Percentiles rank a stretch among this genome's conserved stretches.
Evolutionary conservation across 1,139 yeast genomes (phyloP).

Genomic region (Geotrichum restrictum): DNA sequence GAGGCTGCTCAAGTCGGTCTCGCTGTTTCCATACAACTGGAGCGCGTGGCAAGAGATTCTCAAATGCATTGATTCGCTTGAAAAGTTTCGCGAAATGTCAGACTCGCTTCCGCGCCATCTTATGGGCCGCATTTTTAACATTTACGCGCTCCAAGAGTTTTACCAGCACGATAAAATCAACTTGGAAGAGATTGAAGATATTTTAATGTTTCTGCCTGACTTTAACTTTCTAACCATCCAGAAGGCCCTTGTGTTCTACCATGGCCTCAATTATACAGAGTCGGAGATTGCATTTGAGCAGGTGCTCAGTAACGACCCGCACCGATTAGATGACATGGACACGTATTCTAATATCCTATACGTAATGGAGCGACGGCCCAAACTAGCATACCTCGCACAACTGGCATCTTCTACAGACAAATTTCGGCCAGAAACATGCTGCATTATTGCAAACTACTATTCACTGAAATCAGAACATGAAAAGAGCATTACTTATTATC

Average conservation of each 20-base stretch:
- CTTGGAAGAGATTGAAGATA: conserved; percentile 41
- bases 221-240: conserved; percentile 75
- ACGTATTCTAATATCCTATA: conserved; percentile 88
- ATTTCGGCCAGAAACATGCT: conserved; percentile 91
- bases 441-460: conserved; percentile 89
- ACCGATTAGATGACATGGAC: conserved; percentile 84
- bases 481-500: conserved; percentile 87
- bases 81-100: conserved; percentile 37
- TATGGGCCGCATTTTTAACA: conserved; percentile 59
- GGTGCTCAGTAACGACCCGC: conserved; percentile 72
- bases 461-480: conserved; percentile 91
- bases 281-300: conserved; percentile 79
- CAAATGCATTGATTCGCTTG: conserved; percentile 58
- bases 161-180: conserved; percentile 57
- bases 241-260: conserved; percentile 74
- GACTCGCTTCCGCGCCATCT: conserved; percentile 32
- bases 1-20: conserved; percentile 54
- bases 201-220: conserved; percentile 57
- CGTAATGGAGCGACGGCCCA: conserved; percentile 86
- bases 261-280: conserved; percentile 70
- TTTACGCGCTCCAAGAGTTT: conserved; percentile 73
- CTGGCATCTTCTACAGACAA: conserved; percentile 77
- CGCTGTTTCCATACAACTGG: conserved; percentile 82
- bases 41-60: conserved; percentile 86
- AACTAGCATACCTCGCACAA: conserved; percentile 83